phyloP scores from a whole-genome alignment of 1,139 yeast genomes.

The Magnusiomyces clavatus region DNA sequence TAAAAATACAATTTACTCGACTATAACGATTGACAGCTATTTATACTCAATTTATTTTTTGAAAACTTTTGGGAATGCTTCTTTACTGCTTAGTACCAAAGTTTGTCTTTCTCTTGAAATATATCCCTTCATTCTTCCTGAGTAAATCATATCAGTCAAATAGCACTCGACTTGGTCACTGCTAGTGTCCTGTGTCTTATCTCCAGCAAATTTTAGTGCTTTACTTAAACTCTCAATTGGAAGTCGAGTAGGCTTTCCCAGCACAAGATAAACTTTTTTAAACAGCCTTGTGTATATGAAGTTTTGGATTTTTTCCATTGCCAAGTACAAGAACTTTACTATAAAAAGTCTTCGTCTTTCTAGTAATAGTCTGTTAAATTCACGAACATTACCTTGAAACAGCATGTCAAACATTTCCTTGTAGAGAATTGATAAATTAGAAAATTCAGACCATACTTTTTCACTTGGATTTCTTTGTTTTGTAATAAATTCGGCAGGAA shows the following conservation, averaged over 20 bases:
- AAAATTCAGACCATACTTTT: slow-evolving; percentile 42
- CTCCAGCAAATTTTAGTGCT: slow-evolving; percentile 37
- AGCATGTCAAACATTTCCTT: slow-evolving; percentile 44
- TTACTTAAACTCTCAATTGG: slow-evolving; percentile 41
- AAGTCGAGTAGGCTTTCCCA: slow-evolving; percentile 38
- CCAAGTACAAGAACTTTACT: slow-evolving; percentile 53
- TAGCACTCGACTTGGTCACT: slow-evolving; percentile 61
- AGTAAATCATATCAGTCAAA: slow-evolving; percentile 58
- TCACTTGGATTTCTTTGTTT: slow-evolving; percentile 26
- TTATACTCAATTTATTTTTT: background rate
- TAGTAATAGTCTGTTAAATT: slow-evolving; percentile 41
- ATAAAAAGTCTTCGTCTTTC: slow-evolving; percentile 46
- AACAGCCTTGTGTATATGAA: slow-evolving; percentile 49
- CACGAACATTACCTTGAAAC: slow-evolving; percentile 45
- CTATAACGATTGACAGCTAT: too few relatives aligned
- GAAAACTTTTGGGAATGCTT: slow-evolving; percentile 52
- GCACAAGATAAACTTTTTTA: slow-evolving; percentile 37
- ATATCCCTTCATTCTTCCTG: slow-evolving; percentile 70
- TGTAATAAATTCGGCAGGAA: slow-evolving; percentile 32
- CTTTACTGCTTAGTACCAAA: slow-evolving; percentile 66
- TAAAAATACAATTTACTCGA: too few relatives aligned
- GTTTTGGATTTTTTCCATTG: slow-evolving; percentile 48
- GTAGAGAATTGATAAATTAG: slow-evolving; percentile 41
- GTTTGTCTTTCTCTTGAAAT: slow-evolving; percentile 68
- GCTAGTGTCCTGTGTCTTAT: slow-evolving; percentile 5